Conservation (phyloP, 139 green algal species). For the Picochlorum sp. region DNA sequence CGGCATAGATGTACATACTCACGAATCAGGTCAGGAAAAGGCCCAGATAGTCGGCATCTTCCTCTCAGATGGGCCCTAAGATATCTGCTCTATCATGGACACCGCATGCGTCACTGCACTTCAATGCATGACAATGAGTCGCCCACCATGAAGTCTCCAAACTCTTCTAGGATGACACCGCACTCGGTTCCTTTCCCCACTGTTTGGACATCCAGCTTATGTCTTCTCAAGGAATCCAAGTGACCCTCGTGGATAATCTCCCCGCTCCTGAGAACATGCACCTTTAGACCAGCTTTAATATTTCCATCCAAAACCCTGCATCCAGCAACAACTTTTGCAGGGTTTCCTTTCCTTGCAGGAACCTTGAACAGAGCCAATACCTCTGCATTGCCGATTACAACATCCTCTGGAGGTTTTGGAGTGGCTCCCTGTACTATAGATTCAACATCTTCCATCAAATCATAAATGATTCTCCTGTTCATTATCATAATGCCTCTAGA, state of each 20-base stretch:
- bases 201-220: slow-evolving; percentile 60
- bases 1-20: no score
- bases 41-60: no score
- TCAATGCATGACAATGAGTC: slow-evolving; percentile 60
- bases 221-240: slow-evolving; percentile 53
- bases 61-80: no score
- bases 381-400: slow-evolving; percentile 34
- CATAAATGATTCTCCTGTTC: slow-evolving; percentile 70
- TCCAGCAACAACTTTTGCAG: slow-evolving; percentile 33
- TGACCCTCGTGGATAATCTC: slow-evolving; percentile 44
- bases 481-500: slow-evolving; percentile 39
- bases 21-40: no score
- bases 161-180: slow-evolving; percentile 64
- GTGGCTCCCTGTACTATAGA: slow-evolving; percentile 25
- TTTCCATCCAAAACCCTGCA: slow-evolving; percentile 44
- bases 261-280: slow-evolving; percentile 48
- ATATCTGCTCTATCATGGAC: no score
- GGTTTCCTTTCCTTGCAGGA: slow-evolving; percentile 17
- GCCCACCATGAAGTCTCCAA: slow-evolving; percentile 42
- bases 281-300: slow-evolving; percentile 26
- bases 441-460: slow-evolving; percentile 59
- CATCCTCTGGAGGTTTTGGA: slow-evolving; percentile 28
- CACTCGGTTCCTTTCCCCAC: slow-evolving; percentile 71
- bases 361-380: slow-evolving; percentile 42
- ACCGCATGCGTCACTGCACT: neutral